These are phyloP conservation scores for Hanseniaspora sp. DNA, from an alignment of 1,139 yeast genomes.

Conservation along the genomic window DNA sequence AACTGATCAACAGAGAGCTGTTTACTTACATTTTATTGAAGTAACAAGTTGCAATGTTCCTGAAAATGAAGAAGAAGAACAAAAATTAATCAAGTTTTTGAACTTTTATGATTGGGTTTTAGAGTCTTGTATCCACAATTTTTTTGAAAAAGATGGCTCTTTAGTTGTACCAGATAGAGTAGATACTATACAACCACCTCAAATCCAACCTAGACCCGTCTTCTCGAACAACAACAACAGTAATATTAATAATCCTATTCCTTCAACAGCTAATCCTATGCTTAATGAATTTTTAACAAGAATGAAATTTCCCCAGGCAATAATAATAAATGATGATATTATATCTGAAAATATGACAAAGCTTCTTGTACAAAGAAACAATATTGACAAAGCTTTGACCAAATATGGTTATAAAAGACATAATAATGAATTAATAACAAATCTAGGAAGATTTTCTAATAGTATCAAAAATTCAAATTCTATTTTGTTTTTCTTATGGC, in stretches of 20 bases:
- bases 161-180: conserved; percentile 22
- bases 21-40: conserved; percentile 7
- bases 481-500: conserved; percentile 4
- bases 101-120: conserved; percentile 33
- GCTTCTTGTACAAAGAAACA: neutral
- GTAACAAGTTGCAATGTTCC: conserved; percentile 19
- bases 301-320: conserved; percentile 6
- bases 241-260: neutral
- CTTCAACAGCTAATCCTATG: conserved; percentile 3
- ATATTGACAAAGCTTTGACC: neutral
- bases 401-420: neutral
- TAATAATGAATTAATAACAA: neutral
- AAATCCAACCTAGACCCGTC: neutral
- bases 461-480: neutral
- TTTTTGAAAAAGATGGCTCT: conserved; percentile 31
- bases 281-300: conserved; percentile 11
- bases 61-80: conserved; percentile 31
- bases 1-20: conserved; percentile 1
- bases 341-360: neutral
- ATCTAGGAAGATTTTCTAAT: neutral
- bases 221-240: neutral
- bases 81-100: conserved; percentile 29
- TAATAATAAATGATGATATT: neutral
- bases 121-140: conserved; percentile 32
- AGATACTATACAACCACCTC: conserved; percentile 18